Conservation (phyloP, 2,329 filamentous ascomycete species). For the Colletotrichum zoysiae region DNA sequence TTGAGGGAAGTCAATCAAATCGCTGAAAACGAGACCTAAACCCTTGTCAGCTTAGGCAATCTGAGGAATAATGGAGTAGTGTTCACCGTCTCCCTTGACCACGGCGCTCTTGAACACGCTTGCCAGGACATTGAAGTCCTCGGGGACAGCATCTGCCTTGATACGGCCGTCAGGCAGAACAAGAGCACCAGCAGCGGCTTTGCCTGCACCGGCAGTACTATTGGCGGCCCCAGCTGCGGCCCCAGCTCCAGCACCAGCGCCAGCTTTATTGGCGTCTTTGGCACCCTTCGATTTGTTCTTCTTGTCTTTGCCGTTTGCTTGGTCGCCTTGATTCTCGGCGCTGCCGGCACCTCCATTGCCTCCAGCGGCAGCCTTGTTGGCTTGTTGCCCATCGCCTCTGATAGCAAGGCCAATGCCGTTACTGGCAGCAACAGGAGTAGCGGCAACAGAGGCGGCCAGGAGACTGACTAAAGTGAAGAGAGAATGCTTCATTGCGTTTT, state of each 20-base stretch:
- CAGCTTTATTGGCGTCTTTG: background rate
- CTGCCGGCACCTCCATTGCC: background rate
- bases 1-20: slow-evolving; percentile 40
- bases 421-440: slow-evolving; percentile 18
- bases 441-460: slow-evolving; percentile 31
- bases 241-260: background rate
- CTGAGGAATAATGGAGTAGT: background rate
- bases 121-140: slow-evolving; percentile 44
- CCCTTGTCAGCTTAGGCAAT: background rate
- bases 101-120: slow-evolving; percentile 46
- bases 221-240: slow-evolving; percentile 24
- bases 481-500: slow-evolving; percentile 27
- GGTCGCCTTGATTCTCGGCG: background rate
- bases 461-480: slow-evolving; percentile 32
- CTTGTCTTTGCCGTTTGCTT: background rate
- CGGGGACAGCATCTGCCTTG: slow-evolving; percentile 37
- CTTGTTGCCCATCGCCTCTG: background rate
- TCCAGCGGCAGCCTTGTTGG: background rate
- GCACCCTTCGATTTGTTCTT: background rate
- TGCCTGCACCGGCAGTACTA: slow-evolving; percentile 2
- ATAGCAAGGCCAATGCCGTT: background rate
- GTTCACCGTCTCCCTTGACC: slow-evolving; percentile 45
- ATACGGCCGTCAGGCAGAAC: slow-evolving; percentile 44
- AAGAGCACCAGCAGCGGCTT: slow-evolving; percentile 20
- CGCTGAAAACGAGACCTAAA: slow-evolving; percentile 39